A percentile compares a stretch with the other conserved stretches of the same genome.
phyloP scores from a whole-genome alignment of 2,329 filamentous ascomycete genomes.

The Trichoderma sp. region DNA sequence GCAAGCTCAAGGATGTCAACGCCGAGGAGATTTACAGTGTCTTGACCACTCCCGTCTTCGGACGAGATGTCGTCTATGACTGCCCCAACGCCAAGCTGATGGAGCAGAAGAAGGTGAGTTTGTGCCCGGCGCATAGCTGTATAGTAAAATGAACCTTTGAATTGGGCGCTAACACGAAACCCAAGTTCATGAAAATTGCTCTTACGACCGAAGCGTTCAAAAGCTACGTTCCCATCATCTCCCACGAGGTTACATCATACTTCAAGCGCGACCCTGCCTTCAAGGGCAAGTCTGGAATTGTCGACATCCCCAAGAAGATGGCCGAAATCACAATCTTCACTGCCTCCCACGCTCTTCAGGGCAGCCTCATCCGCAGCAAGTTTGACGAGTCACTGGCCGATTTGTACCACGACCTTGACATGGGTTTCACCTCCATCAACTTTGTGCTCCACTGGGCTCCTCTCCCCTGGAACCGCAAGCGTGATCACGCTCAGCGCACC shows the following conservation, averaged over 20 bases:
- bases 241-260: slow-evolving; percentile 69
- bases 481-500: slow-evolving; percentile 75
- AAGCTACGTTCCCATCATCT: slow-evolving; percentile 75
- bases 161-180: slow-evolving; percentile 17
- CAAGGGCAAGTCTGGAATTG: slow-evolving; percentile 64
- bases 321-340: slow-evolving; percentile 89
- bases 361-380: slow-evolving; percentile 73
- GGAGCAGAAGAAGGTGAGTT: slow-evolving; percentile 86
- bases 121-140: not conserved
- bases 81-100: slow-evolving; percentile 89
- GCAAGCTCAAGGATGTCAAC: slow-evolving; percentile 83
- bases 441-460: slow-evolving; percentile 88
- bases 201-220: slow-evolving; percentile 72
- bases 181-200: slow-evolving; percentile 74
- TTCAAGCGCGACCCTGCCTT: slow-evolving; percentile 65
- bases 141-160: not conserved
- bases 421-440: slow-evolving; percentile 86
- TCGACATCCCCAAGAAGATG: slow-evolving; percentile 73
- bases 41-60: slow-evolving; percentile 70
- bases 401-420: slow-evolving; percentile 84
- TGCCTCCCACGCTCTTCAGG: slow-evolving; percentile 80
- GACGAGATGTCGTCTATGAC: slow-evolving; percentile 84
- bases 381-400: slow-evolving; percentile 79
- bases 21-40: slow-evolving; percentile 88
- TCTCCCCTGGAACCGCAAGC: slow-evolving; percentile 80